A percentile compares a stretch with the other conserved stretches of the same genome.
phyloP scores from a whole-genome alignment of 495 filamentous ascomycete genomes.

The Durotheca rogersii region DNA sequence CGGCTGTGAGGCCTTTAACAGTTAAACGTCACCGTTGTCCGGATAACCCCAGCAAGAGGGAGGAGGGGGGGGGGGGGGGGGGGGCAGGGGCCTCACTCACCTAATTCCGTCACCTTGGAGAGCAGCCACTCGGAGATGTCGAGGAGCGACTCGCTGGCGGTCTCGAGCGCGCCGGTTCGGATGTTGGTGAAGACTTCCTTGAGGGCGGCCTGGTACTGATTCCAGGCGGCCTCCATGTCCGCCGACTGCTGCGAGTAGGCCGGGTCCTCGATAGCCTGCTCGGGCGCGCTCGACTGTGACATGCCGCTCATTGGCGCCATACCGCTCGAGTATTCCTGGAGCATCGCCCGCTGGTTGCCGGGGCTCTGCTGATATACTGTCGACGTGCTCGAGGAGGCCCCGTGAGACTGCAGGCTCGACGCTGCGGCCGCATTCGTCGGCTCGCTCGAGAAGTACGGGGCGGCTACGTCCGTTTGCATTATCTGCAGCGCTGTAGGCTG shows the following conservation, averaged over 20 bases:
- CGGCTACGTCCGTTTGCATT: slow-evolving; percentile 61
- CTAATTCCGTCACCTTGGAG: slow-evolving; percentile 75
- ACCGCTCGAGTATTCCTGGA: slow-evolving; percentile 48
- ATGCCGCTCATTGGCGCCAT: slow-evolving; percentile 46
- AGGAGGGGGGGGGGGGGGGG: no score
- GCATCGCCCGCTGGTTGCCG: slow-evolving; percentile 38
- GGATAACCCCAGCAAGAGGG: slow-evolving; percentile 21
- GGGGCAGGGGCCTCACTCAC: no score
- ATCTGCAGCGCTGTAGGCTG: slow-evolving; percentile 81
- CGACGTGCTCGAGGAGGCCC: slow-evolving; percentile 41
- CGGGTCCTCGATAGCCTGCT: slow-evolving; percentile 33
- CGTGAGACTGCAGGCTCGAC: slow-evolving; percentile 44
- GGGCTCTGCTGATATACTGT: slow-evolving; percentile 52
- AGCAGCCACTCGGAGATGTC: slow-evolving; percentile 84
- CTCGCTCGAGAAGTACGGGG: slow-evolving; percentile 80
- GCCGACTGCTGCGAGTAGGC: slow-evolving; percentile 22
- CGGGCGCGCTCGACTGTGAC: slow-evolving; percentile 40
- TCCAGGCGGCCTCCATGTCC: slow-evolving; percentile 66
- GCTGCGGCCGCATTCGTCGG: slow-evolving; percentile 62
- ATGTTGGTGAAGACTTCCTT: slow-evolving; percentile 74
- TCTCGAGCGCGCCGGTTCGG: slow-evolving; percentile 67
- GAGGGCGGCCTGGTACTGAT: slow-evolving; percentile 70
- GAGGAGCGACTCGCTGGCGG: slow-evolving; percentile 71
- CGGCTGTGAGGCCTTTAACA: slow-evolving; percentile 51
- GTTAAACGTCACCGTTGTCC: slow-evolving; percentile 17